Evolutionary conservation across 2,329 filamentous ascomycete species (phyloP), one percentile per base, ranked within the genome.

Genomic region (Pyrenochaeta sp.): DNA sequence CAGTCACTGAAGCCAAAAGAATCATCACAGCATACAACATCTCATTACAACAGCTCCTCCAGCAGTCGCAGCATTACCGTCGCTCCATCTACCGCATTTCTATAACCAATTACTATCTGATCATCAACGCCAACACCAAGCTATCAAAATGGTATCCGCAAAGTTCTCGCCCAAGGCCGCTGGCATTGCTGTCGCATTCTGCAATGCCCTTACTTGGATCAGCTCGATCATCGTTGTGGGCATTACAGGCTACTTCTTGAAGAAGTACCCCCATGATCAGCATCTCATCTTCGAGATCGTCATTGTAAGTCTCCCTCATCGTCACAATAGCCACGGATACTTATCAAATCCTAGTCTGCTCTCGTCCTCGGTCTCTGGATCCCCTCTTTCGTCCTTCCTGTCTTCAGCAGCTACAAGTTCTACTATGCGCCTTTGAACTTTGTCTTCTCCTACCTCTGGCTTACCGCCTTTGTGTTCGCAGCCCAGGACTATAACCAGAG

Each of bases 371-470:
- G 71, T 17, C 74, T 81, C 54, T 51, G 59, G 56, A 41, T 66
- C 41, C 60, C 63, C 23, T 51, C 57, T 31, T 56, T 63, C 51
- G 20, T 59, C 75, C 44, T 80, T 69, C 20, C 78, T 73, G 78
- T 80, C 67, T 51, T 77, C 52, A 71, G 71, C n/a, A 64, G 49
- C 2, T 56, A 72, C 18, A 67, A 77, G 10, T 71, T 70, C 66
- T 75, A 71, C 51, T 69, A 76, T 42, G 72, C 77, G 2, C 69
- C 78, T 18, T 55, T 79, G 43, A 78, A 81, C 60, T 63, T 79
- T 9, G 56, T 79, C 55, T 80, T 81, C 68, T 79, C 77, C 6
- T 80, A 81, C 52, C 74, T 81, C 74, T 81, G 79, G 78, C 73
- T 81, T 64, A 81, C 79, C 1, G 70, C 77, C 15, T 81, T 81